A percentile compares a stretch with the other conserved stretches of the same genome.
phyloP scores from a whole-genome alignment of 1,139 yeast species.

The Kodamaea anthophila region DNA sequence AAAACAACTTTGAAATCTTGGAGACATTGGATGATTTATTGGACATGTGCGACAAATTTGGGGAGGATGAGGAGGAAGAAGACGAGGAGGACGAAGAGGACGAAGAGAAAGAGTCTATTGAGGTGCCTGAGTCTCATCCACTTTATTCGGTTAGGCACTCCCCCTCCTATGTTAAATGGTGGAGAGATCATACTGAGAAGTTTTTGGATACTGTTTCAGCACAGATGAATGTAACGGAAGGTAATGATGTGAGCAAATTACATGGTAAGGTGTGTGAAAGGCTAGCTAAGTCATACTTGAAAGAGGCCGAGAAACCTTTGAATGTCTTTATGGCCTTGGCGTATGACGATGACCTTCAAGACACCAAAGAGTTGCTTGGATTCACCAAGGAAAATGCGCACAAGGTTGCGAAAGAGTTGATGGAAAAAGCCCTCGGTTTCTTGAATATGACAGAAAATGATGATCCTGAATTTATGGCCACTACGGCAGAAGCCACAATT shows the following conservation, averaged over 20 bases:
- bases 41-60: constrained; percentile 62
- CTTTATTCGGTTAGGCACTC: constrained; percentile 31
- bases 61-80: constrained; percentile 38
- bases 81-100: constrained; percentile 31
- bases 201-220: constrained; percentile 35
- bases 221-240: constrained; percentile 11
- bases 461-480: constrained; percentile 77
- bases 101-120: constrained; percentile 23
- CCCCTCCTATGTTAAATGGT: constrained; percentile 46
- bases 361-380: constrained; percentile 33
- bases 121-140: constrained; percentile 48
- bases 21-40: constrained; percentile 57
- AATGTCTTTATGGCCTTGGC: constrained; percentile 48
- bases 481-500: constrained; percentile 78
- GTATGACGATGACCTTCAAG: constrained; percentile 52
- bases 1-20: constrained; percentile 44
- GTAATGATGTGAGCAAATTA: constrained; percentile 14
- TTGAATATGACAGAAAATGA: constrained; percentile 58
- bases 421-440: constrained; percentile 51
- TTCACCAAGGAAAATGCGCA: constrained; percentile 40
- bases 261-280: constrained; percentile 38
- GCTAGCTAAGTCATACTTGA: constrained; percentile 56
- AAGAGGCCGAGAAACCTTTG: constrained; percentile 59
- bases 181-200: constrained; percentile 47
- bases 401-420: constrained; percentile 42